Evolutionary conservation across 176 grass and related monocot species (phyloP).

Genomic region (Avena atlantica): DNA sequence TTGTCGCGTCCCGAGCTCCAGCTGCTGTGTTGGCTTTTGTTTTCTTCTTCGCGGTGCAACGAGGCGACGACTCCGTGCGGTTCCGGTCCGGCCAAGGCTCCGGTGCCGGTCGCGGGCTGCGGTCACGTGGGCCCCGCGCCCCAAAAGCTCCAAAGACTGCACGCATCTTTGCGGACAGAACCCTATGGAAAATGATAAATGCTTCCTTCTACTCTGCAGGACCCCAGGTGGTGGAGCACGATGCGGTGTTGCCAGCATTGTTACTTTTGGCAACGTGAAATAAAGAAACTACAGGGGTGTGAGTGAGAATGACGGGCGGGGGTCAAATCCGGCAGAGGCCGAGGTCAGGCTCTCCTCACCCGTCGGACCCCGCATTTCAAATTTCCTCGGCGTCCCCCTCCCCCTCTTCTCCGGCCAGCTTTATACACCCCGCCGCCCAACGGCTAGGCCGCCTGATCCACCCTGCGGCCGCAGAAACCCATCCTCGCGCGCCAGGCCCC

Average conservation of each 20-base stretch:
- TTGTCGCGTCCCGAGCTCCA: not conserved
- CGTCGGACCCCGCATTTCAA: constrained; percentile 82
- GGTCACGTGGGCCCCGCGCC: not conserved
- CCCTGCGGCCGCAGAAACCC: not conserved
- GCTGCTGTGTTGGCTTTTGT: not conserved
- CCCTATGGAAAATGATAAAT: not conserved
- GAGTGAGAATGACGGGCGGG: not conserved
- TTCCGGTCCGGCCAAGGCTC: not conserved
- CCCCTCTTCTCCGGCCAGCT: constrained; percentile 17
- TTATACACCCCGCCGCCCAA: constrained; percentile 17
- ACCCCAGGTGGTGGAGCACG: not conserved
- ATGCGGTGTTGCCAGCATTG: no score
- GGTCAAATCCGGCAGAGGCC: constrained; percentile 57
- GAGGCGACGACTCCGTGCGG: not conserved
- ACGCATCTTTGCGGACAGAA: not conserved
- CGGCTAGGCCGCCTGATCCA: not conserved
- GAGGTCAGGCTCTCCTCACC: not conserved
- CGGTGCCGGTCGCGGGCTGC: not conserved
- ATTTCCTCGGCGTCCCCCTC: constrained; percentile 50
- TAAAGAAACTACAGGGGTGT: fast-evolving
- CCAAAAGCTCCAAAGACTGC: not conserved
- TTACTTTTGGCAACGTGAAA: not conserved
- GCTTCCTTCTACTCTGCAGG: not conserved
- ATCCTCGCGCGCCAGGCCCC: not conserved
- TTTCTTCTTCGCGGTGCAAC: not conserved